Conservation (phyloP, 495 filamentous ascomycete genomes). For the Mytilinidion resinicola region DNA sequence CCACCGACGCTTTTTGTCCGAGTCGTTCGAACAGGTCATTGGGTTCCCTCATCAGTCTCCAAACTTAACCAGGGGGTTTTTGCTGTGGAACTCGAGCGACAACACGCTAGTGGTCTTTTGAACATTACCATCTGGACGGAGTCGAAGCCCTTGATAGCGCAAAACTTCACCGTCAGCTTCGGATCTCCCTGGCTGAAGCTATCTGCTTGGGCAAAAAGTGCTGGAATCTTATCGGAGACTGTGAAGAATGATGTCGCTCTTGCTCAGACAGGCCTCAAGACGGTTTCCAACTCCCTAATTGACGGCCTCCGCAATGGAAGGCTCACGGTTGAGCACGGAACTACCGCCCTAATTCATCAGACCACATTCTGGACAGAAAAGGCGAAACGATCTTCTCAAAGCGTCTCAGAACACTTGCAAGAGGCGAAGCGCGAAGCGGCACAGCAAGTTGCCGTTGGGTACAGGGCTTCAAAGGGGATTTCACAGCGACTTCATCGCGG, state of each 20-base stretch:
- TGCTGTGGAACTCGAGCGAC: conserved; percentile 49
- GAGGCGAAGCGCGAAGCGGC: conserved; percentile 6
- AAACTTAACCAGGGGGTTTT: conserved; percentile 54
- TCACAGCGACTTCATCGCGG: background rate
- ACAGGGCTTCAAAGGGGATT: conserved; percentile 1
- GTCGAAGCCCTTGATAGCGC: conserved; percentile 47
- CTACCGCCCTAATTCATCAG: background rate
- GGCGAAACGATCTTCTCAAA: conserved; percentile 7
- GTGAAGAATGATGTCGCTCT: conserved; percentile 6
- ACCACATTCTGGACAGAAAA: conserved; percentile 9
- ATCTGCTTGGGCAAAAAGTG: conserved; percentile 43
- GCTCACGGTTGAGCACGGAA: background rate
- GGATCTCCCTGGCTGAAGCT: conserved; percentile 58
- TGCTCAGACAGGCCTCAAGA: conserved; percentile 8
- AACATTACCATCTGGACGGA: conserved; percentile 51
- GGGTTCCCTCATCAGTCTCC: conserved; percentile 46
- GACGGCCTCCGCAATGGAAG: conserved; percentile 3
- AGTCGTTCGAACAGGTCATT: conserved; percentile 41
- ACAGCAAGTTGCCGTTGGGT: conserved; percentile 4
- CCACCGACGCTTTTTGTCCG: conserved; percentile 47
- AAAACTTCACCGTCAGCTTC: conserved; percentile 52
- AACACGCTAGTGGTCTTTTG: conserved; percentile 53
- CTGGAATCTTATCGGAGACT: conserved; percentile 3
- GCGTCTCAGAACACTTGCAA: conserved; percentile 10
- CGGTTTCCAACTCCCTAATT: conserved; percentile 3